Conservation (phyloP, 1,139 yeast genomes). For the Geotrichum macrosporum region DNA sequence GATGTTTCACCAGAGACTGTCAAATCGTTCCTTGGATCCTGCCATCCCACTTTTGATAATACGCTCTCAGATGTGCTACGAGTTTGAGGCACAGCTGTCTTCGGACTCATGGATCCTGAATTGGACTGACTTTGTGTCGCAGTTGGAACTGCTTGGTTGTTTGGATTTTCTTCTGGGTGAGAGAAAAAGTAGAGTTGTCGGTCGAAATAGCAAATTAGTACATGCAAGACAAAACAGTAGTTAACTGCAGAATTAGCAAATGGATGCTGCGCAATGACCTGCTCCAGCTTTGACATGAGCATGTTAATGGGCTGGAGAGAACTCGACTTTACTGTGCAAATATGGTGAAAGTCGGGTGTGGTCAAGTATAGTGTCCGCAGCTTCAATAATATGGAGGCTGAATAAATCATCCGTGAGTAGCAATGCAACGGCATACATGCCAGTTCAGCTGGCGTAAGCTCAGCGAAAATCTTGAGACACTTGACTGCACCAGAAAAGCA, state of each 20-base stretch:
- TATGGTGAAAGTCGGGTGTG: slow-evolving; percentile 48
- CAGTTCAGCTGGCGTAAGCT: slow-evolving; percentile 30
- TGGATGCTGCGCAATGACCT: slow-evolving; percentile 27
- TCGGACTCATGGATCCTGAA: background rate
- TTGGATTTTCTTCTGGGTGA: slow-evolving; percentile 17
- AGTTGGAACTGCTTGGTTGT: background rate
- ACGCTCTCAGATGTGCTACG: too few relatives aligned
- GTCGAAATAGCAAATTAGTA: slow-evolving; percentile 33
- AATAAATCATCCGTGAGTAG: slow-evolving; percentile 61
- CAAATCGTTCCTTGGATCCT: too few relatives aligned
- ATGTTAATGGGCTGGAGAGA: slow-evolving; percentile 46
- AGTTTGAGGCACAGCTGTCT: too few relatives aligned
- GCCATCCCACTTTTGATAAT: too few relatives aligned
- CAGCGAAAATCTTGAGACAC: slow-evolving; percentile 25
- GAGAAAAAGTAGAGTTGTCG: slow-evolving; percentile 27
- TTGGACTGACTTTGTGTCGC: slow-evolving; percentile 9
- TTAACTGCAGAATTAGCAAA: slow-evolving; percentile 31
- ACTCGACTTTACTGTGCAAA: slow-evolving; percentile 45
- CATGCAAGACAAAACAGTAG: slow-evolving; percentile 30
- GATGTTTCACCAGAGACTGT: too few relatives aligned
- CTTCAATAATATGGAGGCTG: slow-evolving; percentile 61
- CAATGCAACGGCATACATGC: slow-evolving; percentile 60
- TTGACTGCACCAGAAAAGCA: slow-evolving; percentile 28
- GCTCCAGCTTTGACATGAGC: slow-evolving; percentile 38
- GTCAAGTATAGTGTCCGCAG: slow-evolving; percentile 54